These are phyloP conservation scores for Pseudogymnoascus sp. DNA, from an alignment of 2,329 filamentous ascomycete species.

Conservation along the genomic window DNA sequence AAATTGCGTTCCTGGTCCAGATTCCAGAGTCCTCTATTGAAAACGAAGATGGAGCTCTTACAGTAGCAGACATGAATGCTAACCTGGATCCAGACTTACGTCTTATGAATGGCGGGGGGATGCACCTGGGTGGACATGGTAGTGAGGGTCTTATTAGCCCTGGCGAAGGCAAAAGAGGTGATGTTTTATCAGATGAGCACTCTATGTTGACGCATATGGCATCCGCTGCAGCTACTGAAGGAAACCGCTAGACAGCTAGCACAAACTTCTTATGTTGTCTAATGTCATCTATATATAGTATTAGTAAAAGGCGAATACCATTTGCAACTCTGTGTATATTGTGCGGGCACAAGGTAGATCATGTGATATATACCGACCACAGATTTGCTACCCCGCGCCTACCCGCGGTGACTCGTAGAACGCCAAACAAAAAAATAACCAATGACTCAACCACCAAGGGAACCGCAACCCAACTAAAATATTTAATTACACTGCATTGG, in stretches of 20 bases:
- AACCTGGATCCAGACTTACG: slow-evolving; percentile 9
- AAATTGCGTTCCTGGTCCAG: slow-evolving; percentile 31
- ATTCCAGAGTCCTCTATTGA: slow-evolving; percentile 3
- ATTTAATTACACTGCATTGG: background rate
- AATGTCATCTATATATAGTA: slow-evolving; percentile 2
- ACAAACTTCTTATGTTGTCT: background rate
- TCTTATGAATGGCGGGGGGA: slow-evolving; percentile 9
- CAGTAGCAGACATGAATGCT: slow-evolving; percentile 6
- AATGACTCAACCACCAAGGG: slow-evolving; percentile 5
- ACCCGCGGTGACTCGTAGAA: background rate
- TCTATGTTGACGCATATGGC: slow-evolving; percentile 21
- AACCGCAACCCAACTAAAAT: background rate
- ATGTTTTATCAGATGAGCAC: slow-evolving; percentile 13
- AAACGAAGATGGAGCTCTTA: background rate
- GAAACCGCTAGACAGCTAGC: slow-evolving; percentile 9
- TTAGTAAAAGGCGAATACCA: background rate
- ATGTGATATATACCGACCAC: background rate
- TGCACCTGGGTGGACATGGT: background rate
- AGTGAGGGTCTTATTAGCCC: background rate
- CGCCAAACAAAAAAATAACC: slow-evolving; percentile 3
- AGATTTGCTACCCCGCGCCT: background rate
- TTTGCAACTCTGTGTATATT: background rate
- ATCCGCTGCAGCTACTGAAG: slow-evolving; percentile 18
- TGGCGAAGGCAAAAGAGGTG: slow-evolving; percentile 12
- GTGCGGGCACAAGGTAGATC: background rate